Conservation (phyloP, 352 stramenopile genomes). For the Pythium brachiatum region DNA sequence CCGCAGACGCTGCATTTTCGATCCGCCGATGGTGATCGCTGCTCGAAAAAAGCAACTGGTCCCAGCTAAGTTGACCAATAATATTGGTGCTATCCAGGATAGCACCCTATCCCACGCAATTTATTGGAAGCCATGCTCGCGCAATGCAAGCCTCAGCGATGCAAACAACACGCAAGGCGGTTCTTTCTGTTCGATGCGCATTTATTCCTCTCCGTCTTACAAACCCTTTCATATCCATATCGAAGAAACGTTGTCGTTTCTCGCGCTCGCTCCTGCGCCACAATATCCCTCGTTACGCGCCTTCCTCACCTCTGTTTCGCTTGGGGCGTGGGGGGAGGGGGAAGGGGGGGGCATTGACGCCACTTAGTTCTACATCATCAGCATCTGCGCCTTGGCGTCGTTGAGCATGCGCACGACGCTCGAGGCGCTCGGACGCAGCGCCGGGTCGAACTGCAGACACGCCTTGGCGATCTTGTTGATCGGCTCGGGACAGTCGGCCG, state of each 20-base stretch:
- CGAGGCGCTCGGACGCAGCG: constrained; percentile 66
- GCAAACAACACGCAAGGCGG: too few species aligned
- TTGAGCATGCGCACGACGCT: constrained; percentile 79
- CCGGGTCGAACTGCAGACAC: constrained; percentile 83
- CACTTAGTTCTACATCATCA: constrained; percentile 30
- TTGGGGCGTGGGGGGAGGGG: too few species aligned
- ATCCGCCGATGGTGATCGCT: too few species aligned
- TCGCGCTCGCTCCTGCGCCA: not conserved
- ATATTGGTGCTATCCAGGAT: not conserved
- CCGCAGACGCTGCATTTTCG: not conserved
- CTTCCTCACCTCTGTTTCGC: too few species aligned
- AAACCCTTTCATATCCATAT: constrained; percentile 3
- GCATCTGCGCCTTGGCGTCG: constrained; percentile 59
- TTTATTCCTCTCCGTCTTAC: constrained; percentile 1
- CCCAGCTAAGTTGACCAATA: not conserved
- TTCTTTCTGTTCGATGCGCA: not conserved
- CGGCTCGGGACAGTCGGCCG: constrained; percentile 28
- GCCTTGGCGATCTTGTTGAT: constrained; percentile 69
- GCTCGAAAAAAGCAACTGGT: not conserved
- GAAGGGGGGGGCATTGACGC: too few species aligned
- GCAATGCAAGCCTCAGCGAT: too few species aligned
- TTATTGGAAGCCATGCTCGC: not conserved
- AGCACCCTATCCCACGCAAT: too few species aligned
- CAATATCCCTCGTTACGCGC: too few species aligned
- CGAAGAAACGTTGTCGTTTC: not conserved